These are phyloP conservation scores for Tetradesmus obliquus DNA, from an alignment of 139 green algal species.

Conservation along the genomic window DNA sequence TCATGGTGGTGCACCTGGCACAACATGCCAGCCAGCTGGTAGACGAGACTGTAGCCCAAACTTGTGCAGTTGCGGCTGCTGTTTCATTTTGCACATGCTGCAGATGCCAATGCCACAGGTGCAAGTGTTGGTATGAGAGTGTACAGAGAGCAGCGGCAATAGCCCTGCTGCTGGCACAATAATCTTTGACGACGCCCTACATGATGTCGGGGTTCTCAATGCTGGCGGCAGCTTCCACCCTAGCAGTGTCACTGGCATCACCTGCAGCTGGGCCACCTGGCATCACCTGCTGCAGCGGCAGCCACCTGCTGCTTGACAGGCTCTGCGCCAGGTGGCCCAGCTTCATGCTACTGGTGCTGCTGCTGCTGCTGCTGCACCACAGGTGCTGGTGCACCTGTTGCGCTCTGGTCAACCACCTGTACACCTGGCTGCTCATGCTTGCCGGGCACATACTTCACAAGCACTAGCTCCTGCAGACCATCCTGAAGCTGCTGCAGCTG, in stretches of 20 bases:
- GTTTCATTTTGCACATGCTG: neutral
- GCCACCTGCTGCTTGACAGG: neutral
- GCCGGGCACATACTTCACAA: neutral
- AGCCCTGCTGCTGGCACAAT: slow-evolving; percentile 26
- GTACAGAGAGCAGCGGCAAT: neutral
- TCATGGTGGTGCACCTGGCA: no score
- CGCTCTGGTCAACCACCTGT: neutral
- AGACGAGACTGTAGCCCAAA: slow-evolving; percentile 43
- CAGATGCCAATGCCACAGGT: neutral
- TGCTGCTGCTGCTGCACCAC: neutral
- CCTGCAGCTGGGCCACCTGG: neutral
- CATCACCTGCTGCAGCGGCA: neutral
- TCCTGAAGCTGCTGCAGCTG: neutral
- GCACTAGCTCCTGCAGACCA: neutral
- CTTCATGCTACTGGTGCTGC: neutral
- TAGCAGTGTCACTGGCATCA: neutral
- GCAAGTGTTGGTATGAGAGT: neutral
- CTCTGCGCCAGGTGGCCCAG: no score
- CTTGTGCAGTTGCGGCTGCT: slow-evolving; percentile 10
- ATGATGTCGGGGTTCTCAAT: slow-evolving; percentile 60
- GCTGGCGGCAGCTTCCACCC: slow-evolving; percentile 65
- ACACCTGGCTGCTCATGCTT: neutral
- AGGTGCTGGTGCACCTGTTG: neutral
- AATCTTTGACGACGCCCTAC: slow-evolving; percentile 63
- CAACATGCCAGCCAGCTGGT: slow-evolving; percentile 74